Conservation (phyloP, 2,329 filamentous ascomycete genomes). For the Colletotrichum tropicicola region DNA sequence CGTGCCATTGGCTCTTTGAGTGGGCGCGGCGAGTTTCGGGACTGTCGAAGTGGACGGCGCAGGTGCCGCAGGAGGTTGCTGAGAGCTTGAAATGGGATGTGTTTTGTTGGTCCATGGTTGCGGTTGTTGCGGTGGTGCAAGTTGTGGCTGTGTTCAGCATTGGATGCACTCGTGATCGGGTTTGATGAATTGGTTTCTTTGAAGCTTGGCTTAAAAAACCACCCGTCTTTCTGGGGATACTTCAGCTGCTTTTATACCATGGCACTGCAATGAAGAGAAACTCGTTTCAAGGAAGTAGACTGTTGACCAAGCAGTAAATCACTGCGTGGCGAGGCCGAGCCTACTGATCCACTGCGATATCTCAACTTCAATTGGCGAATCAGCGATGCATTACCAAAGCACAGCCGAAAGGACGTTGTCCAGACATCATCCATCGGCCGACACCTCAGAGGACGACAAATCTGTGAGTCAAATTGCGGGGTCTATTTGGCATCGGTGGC, state of each 20-base stretch:
- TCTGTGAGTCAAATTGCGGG: conserved; percentile 12
- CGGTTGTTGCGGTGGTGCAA: not conserved
- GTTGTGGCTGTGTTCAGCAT: not conserved
- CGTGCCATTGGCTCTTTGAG: conserved; percentile 26
- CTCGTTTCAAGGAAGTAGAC: too few species aligned
- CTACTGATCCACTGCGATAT: not conserved
- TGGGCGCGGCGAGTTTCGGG: conserved; percentile 17
- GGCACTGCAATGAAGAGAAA: too few species aligned
- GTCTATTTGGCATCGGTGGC: not conserved
- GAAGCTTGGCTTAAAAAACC: too few species aligned
- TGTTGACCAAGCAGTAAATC: not conserved
- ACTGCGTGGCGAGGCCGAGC: not conserved
- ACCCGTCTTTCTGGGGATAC: too few species aligned
- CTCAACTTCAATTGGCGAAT: not conserved
- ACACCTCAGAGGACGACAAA: not conserved
- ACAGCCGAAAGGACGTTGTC: not conserved
- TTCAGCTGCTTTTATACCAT: too few species aligned
- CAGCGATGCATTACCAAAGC: not conserved
- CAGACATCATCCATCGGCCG: not conserved
- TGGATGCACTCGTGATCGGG: not conserved
- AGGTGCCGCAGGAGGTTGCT: conserved; percentile 19
- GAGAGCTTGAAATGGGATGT: conserved; percentile 27
- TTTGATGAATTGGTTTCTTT: not conserved
- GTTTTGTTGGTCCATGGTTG: not conserved
- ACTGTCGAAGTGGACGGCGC: conserved; percentile 19